phyloP scores from a whole-genome alignment of 129 eudicot genomes.

The Heracleum sosnowskyi region DNA sequence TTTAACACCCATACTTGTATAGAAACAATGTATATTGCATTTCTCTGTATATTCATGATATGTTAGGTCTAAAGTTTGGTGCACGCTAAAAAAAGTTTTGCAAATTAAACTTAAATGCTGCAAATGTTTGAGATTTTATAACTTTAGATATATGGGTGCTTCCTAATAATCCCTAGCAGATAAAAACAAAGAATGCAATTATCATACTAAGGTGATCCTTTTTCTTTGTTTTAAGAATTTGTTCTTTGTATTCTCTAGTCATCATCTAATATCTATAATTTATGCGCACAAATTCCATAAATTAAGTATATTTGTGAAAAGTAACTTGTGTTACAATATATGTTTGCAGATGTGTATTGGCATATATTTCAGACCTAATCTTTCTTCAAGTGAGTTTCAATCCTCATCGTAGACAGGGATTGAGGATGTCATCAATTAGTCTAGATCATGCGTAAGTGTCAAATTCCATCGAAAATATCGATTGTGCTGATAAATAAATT shows the following conservation, averaged over 20 bases:
- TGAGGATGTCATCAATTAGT: constrained; percentile 64
- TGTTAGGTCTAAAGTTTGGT: neutral
- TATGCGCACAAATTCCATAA: neutral
- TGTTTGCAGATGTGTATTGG: constrained; percentile 76
- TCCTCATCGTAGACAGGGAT: constrained; percentile 75
- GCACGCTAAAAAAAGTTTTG: neutral
- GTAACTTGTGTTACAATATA: neutral
- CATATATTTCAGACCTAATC: constrained; percentile 84
- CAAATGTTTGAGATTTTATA: neutral
- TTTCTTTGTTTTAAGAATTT: neutral
- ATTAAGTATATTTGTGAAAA: constrained; percentile 3
- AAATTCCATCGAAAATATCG: neutral
- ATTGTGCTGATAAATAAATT: neutral
- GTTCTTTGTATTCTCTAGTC: neutral
- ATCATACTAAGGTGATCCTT: neutral
- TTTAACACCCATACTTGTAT: neutral
- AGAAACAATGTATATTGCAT: neutral
- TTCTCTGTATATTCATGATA: neutral
- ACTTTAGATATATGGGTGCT: neutral
- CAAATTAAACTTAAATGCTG: neutral
- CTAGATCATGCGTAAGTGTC: constrained; percentile 91
- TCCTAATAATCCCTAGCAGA: neutral
- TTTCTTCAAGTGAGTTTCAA: constrained; percentile 63
- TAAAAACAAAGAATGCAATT: neutral
- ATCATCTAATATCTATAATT: neutral